phyloP scores from a whole-genome alignment of 1,284 basidiomycete species.

The Ceratobasidium sp. region DNA sequence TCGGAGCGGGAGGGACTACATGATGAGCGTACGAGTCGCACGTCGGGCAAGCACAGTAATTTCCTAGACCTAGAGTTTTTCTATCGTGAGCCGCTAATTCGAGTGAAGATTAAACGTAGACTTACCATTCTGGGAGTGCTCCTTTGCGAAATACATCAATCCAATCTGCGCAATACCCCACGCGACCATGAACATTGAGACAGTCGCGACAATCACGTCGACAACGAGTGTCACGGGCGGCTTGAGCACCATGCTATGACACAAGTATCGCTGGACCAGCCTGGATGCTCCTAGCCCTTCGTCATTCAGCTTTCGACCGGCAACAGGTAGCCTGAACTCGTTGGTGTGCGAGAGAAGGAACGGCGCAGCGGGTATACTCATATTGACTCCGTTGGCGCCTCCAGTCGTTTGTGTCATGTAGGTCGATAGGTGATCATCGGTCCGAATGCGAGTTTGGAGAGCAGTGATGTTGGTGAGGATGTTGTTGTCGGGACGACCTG shows the following conservation, averaged over 20 bases:
- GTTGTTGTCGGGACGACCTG: slow-evolving; percentile 7
- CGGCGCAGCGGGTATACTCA: slow-evolving; percentile 20
- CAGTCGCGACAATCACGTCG: slow-evolving; percentile 34
- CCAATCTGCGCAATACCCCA: slow-evolving; percentile 39
- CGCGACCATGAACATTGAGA: slow-evolving; percentile 38
- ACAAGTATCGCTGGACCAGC: slow-evolving; percentile 37
- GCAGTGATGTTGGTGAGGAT: slow-evolving; percentile 27
- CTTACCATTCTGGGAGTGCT: slow-evolving; percentile 25
- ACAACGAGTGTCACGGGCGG: slow-evolving; percentile 33
- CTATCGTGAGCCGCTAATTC: too few relatives aligned
- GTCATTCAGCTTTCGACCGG: background rate
- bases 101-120: background rate
- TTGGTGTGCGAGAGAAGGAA: slow-evolving; percentile 10
- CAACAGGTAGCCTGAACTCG: slow-evolving; percentile 26
- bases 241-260: slow-evolving; percentile 41
- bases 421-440: slow-evolving; percentile 1
- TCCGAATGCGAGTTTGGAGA: slow-evolving; percentile 22
- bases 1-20: background rate
- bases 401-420: slow-evolving; percentile 21
- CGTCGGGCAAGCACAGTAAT: slow-evolving; percentile 26
- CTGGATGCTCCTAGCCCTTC: background rate
- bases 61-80: slow-evolving; percentile 9
- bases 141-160: slow-evolving; percentile 34
- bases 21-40: slow-evolving; percentile 29
- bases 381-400: slow-evolving; percentile 26